Evolutionary conservation across 208 protist genomes (phyloP).

Genomic region (Angomonas ambiguus): DNA sequence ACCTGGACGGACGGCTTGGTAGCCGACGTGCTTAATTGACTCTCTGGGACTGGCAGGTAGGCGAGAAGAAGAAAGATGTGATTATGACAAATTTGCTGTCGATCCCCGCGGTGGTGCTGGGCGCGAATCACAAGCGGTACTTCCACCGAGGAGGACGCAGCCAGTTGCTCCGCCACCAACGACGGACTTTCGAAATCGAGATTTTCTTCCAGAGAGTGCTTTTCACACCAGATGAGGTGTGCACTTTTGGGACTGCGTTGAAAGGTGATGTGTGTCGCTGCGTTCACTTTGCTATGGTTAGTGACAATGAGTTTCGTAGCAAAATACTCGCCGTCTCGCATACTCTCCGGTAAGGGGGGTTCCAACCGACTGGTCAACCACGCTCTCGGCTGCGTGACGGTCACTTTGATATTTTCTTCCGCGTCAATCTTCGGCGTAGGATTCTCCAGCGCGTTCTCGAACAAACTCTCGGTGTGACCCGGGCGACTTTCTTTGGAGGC

Average conservation of each 20-base stretch:
- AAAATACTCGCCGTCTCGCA: conserved; percentile 79
- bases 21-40: background rate
- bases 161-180: conserved; percentile 39
- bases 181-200: conserved; percentile 36
- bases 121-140: conserved; percentile 48
- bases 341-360: conserved; percentile 48
- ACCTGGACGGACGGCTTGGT: conserved; percentile 8
- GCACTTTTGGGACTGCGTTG: conserved; percentile 66
- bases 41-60: conserved; percentile 26
- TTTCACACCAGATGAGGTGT: conserved; percentile 58
- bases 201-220: conserved; percentile 43
- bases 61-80: conserved; percentile 57
- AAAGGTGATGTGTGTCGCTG: conserved; percentile 54
- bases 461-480: conserved; percentile 36
- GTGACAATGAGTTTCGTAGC: conserved; percentile 49
- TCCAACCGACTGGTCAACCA: conserved; percentile 45
- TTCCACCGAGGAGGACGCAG: conserved; percentile 30
- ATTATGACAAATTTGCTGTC: conserved; percentile 41
- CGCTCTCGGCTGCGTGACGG: conserved; percentile 55
- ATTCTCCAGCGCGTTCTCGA: conserved; percentile 74
- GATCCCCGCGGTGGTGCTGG: conserved; percentile 47
- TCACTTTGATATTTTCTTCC: conserved; percentile 58
- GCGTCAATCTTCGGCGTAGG: conserved; percentile 50
- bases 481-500: conserved; percentile 41
- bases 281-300: conserved; percentile 54